Base-by-base conservation (phyloP, 331 rosid genomes). In the Pyracantha coccinea region DNA sequence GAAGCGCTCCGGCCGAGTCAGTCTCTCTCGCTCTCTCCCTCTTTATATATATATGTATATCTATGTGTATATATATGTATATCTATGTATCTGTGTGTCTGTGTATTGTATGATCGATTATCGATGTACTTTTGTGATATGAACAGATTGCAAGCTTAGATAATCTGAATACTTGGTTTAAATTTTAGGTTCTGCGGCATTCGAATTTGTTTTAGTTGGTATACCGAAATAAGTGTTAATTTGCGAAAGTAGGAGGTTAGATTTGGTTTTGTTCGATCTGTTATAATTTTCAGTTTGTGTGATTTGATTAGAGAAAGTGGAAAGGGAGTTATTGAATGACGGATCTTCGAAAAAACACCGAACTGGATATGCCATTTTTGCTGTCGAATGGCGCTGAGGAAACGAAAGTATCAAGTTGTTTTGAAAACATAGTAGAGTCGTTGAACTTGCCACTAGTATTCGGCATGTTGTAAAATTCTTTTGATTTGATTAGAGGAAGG, bases 1-100 rank as follows among this genome's bases (percentile, higher is more conserved):
- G 29, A 91, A 91, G 79, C 92, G 95, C 29, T 89, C 97, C 21
- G 97, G 97, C 66, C 83, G 85, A 92, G 97, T 91, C 64, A 72
- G 57, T 71, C 54, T 54, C 53, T 20, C 50, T 20, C 75, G 7
- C 27, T 31, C 20, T 23, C 2, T 1, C 24, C 3, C 0, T 32
- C 24, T 41, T 35, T 69, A 6, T 21, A 4, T 15, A 7, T 21
- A 8, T 52, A 32, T 21, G n/a, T 53, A 4, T 20, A 4, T 41
- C 2, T 69, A 3, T 17, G 17, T 69, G 1, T 70, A 1, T 10
- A 2, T 12, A 1, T 31, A 6, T 32, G 8, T 32, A 7, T 32
- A 7, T 53, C 5, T 50, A 4, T 15, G 41, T 62, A 47, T 69
- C 10, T 45, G 16, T 47, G 38, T 69, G 12, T 8, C 0, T 41